Percentiles rank a stretch among this genome's conserved stretches.
phyloP scores from a whole-genome alignment of 805 yeast species.

The Saccharomyces paradoxus region DNA sequence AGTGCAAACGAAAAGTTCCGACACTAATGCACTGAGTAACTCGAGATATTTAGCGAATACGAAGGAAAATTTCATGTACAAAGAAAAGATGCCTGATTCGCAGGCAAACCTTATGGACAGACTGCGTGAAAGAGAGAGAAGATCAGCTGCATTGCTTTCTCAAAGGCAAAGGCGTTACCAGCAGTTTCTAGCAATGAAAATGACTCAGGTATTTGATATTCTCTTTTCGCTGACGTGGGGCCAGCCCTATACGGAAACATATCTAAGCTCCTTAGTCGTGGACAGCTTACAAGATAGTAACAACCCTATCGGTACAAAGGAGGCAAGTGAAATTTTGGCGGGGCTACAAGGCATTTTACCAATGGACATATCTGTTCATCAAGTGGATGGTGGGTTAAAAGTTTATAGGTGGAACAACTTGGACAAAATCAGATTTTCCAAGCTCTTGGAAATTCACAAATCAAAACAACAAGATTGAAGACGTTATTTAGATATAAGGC shows the following conservation, averaged over 20 bases:
- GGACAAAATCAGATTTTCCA: conserved; percentile 9
- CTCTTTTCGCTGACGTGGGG: conserved; percentile 16
- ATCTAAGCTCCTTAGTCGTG: conserved; percentile 20
- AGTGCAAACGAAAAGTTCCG: background rate
- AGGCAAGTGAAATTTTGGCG: conserved; percentile 19
- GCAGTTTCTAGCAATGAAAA: conserved; percentile 23
- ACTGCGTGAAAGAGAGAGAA: conserved; percentile 23
- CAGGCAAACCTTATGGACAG: conserved; percentile 22
- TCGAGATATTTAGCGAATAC: conserved; percentile 14
- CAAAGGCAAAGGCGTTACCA: conserved; percentile 23
- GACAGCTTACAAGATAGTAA: conserved; percentile 28
- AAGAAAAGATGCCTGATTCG: conserved; percentile 14
- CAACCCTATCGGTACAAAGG: conserved; percentile 26
- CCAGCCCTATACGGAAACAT: conserved; percentile 25
- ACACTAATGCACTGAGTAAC: background rate
- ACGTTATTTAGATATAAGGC: background rate
- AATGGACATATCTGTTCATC: conserved; percentile 12
- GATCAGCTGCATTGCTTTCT: conserved; percentile 19
- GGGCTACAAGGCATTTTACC: conserved; percentile 14
- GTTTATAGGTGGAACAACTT: conserved; percentile 26
- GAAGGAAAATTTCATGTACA: conserved; percentile 12
- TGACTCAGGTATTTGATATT: conserved; percentile 25
- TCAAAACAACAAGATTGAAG: background rate
- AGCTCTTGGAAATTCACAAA: background rate
- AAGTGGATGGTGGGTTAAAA: conserved; percentile 22